Evolutionary conservation across 768 basidiomycete genomes (phyloP).

Genomic region (Thelephora ganbajun): DNA sequence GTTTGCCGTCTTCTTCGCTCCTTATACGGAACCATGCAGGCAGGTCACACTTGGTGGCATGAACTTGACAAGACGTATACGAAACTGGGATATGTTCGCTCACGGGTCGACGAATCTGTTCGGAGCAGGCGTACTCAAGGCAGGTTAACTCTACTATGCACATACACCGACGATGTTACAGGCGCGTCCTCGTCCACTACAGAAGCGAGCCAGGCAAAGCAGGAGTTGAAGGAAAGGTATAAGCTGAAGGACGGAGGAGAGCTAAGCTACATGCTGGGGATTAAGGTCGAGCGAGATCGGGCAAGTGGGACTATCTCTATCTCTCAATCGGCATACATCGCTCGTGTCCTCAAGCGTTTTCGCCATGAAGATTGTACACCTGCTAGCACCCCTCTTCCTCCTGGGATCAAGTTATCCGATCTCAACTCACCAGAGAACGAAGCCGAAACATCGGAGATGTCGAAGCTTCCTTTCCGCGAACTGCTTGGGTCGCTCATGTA

Average conservation of each 20-base stretch:
- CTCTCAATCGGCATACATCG: conserved; percentile 9
- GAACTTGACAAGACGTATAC: not conserved
- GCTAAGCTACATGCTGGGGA: conserved; percentile 12
- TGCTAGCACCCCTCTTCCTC: not conserved
- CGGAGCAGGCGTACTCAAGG: not conserved
- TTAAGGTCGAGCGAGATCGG: conserved; percentile 10
- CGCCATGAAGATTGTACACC: not conserved
- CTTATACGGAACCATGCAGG: conserved; percentile 24
- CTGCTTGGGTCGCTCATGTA: conserved; percentile 7
- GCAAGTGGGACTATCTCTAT: conserved; percentile 5
- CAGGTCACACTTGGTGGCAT: conserved; percentile 17
- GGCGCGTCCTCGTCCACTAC: not conserved
- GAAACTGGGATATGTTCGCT: not conserved
- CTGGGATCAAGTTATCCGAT: not conserved
- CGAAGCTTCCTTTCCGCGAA: conserved; percentile 1
- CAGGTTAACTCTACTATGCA: not conserved
- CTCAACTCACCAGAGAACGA: not conserved
- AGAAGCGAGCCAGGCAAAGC: not conserved
- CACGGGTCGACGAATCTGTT: not conserved
- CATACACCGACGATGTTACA: conserved; percentile 10
- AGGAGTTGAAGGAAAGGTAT: not conserved
- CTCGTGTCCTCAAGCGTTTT: conserved; percentile 3
- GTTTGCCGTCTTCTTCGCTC: conserved; percentile 16
- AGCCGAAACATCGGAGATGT: conserved; percentile 1
- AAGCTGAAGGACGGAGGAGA: conserved; percentile 9